Base-by-base conservation (phyloP, 768 basidiomycete species). In the Boletellus sp. region DNA sequence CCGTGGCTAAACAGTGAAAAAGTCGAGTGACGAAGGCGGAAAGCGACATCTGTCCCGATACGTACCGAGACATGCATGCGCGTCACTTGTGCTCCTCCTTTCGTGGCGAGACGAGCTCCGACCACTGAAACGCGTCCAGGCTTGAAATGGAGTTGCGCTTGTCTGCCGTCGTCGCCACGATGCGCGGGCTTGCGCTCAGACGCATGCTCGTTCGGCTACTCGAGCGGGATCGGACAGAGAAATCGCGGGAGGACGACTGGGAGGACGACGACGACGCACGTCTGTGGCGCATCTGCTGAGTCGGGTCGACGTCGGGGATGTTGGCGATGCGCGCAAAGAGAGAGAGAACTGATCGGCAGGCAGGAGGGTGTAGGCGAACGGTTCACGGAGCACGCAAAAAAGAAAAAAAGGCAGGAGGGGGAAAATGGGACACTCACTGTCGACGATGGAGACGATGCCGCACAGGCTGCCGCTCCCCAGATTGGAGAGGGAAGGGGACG, bases 371-470 rank as follows among this genome's bases (percentile, higher is more conserved):
- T 17, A 19, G 36, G 17, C 17, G 36, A n/a, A 19, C 36, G 16
- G n/a, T 16, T n/a, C 36, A 40, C 24, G 13, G 37, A 13, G n/a
- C 52, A 19, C 35, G 22, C 33, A 20, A 31, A n/a, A n/a, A n/a
- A n/a, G n/a, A n/a, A n/a, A n/a, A n/a, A n/a, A n/a, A 23, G 45
- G n/a, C 24, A 45, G 23, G 17, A 49, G 36, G 20, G n/a, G 20
- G 15, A 42, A 20, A 31, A 12, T n/a, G 32, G 39, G 32, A 13
- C 4, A 72, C 82, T 51, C 59, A 91, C 90, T 82, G 61, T 92
- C 90, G 20, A 89, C 87, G 51, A 87, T 78, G 13, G 90, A 90
- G 10, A 90, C 84, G n/a, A 92, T 78, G 13, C 90, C 90, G 8
- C 76, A 81, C 7, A 87, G 72, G 37, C 77, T 76, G 6, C 76